Percentiles rank a stretch among this genome's conserved stretches.
phyloP scores from a whole-genome alignment of 305 asterid species.

The Fraxinus dipetala region DNA sequence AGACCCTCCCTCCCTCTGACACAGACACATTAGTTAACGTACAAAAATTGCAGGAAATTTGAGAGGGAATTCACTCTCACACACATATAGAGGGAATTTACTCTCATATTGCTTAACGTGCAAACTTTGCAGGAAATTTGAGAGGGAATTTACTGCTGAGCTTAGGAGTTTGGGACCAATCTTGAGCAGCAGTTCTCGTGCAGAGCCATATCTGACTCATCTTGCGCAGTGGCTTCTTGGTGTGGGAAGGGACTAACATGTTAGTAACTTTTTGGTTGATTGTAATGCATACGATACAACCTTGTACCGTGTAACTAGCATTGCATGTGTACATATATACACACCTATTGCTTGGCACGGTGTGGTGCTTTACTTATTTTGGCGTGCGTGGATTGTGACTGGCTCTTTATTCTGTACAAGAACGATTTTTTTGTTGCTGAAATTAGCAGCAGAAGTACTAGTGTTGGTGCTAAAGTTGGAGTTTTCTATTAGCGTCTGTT shows the following conservation, averaged over 20 bases:
- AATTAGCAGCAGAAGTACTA: background rate
- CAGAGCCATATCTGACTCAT: constrained; percentile 93
- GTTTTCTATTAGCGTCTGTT: background rate
- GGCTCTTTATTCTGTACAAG: background rate
- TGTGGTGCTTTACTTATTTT: background rate
- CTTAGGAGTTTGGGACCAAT: constrained; percentile 86
- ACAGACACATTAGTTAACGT: background rate
- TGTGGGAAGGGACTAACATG: constrained; percentile 65
- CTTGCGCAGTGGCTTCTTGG: constrained; percentile 98
- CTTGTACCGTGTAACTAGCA: background rate
- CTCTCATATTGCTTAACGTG: background rate
- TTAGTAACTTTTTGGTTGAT: background rate
- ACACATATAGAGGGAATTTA: background rate
- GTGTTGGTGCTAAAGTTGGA: background rate
- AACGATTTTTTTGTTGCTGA: background rate
- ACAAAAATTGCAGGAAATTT: constrained; percentile 59
- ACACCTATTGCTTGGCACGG: background rate
- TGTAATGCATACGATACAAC: background rate
- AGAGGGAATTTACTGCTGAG: constrained; percentile 68
- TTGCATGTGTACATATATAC: background rate
- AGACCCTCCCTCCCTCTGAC: background rate
- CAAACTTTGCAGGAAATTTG: constrained; percentile 69
- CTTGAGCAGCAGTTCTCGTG: constrained; percentile 80
- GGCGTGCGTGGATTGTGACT: background rate
- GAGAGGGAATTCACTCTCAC: constrained; percentile 56